Evolutionary conservation across 2,329 filamentous ascomycete genomes (phyloP).

Genomic region (Trichoderma simmonsii): DNA sequence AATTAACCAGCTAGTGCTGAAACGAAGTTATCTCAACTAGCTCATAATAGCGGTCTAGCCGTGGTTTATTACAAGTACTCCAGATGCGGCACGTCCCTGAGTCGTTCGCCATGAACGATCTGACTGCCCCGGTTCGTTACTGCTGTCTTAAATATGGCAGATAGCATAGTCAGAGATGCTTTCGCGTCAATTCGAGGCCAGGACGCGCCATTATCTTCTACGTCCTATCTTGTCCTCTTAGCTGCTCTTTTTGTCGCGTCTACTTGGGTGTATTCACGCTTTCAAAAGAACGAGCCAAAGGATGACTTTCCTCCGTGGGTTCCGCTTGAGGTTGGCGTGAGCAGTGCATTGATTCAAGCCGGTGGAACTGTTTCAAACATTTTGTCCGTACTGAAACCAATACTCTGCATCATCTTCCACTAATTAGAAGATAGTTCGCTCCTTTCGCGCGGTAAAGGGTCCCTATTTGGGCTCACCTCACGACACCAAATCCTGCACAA

Average conservation of each 20-base stretch:
- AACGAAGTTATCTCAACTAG: background rate
- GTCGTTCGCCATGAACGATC: background rate
- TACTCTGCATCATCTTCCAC: background rate
- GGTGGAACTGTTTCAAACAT: background rate
- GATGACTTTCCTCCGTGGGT: background rate
- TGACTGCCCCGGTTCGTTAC: background rate
- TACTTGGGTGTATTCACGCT: background rate
- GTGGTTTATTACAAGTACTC: background rate
- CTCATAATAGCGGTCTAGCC: background rate
- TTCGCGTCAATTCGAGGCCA: background rate
- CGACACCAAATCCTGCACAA: slow-evolving; percentile 22
- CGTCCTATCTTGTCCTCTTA: background rate
- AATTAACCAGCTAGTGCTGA: background rate
- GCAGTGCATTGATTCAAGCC: background rate
- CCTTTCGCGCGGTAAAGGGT: background rate
- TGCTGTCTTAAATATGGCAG: background rate
- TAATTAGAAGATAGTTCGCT: background rate
- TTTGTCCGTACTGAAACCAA: background rate
- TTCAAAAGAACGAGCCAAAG: background rate
- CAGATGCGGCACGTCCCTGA: background rate
- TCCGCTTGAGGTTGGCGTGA: background rate
- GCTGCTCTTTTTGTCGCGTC: background rate
- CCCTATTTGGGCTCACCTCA: slow-evolving; percentile 24
- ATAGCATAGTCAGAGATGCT: background rate
- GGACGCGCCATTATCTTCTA: background rate